phyloP scores from a whole-genome alignment of 2,329 filamentous ascomycete genomes.

The Diplodia mutila region DNA sequence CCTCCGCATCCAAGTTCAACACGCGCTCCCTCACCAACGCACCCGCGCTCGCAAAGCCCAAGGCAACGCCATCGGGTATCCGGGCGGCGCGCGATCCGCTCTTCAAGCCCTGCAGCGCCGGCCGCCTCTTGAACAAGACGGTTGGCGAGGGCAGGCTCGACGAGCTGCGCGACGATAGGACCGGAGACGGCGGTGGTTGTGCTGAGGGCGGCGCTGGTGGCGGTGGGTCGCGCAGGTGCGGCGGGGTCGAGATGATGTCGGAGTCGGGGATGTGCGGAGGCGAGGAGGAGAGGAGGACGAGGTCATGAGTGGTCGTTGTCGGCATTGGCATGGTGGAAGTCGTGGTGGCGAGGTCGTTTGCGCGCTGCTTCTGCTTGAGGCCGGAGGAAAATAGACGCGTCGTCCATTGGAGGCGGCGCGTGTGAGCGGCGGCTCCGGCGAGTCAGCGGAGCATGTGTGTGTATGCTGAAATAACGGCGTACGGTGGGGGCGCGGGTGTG shows the following conservation, averaged over 20 bases:
- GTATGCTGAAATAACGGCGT: not conserved
- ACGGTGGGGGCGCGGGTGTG: not conserved
- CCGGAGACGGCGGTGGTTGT: not conserved
- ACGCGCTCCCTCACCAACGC: constrained; percentile 39
- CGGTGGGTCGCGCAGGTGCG: not conserved
- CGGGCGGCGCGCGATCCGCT: constrained; percentile 35
- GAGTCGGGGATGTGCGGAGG: constrained; percentile 19
- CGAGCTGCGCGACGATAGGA: constrained; percentile 31
- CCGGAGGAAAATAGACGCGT: not conserved
- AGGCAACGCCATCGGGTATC: constrained; percentile 33
- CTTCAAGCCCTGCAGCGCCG: constrained; percentile 31
- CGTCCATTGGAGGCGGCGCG: constrained; percentile 1
- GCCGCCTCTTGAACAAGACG: constrained; percentile 29
- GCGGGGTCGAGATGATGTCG: constrained; percentile 20
- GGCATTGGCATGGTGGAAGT: not conserved
- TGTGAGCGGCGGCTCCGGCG: not conserved
- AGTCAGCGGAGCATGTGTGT: not conserved
- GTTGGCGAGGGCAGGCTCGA: constrained; percentile 34
- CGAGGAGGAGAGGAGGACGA: constrained; percentile 39
- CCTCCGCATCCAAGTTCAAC: constrained; percentile 30
- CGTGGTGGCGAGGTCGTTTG: not conserved
- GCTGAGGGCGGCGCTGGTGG: not conserved
- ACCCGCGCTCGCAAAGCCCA: constrained; percentile 40
- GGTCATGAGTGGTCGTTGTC: constrained; percentile 22
- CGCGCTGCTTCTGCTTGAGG: not conserved